A percentile compares a stretch with the other conserved stretches of the same genome.
These are phyloP conservation scores for Ganoderma meredithae DNA, from an alignment of 1,284 basidiomycete genomes.

Conservation along the genomic window DNA sequence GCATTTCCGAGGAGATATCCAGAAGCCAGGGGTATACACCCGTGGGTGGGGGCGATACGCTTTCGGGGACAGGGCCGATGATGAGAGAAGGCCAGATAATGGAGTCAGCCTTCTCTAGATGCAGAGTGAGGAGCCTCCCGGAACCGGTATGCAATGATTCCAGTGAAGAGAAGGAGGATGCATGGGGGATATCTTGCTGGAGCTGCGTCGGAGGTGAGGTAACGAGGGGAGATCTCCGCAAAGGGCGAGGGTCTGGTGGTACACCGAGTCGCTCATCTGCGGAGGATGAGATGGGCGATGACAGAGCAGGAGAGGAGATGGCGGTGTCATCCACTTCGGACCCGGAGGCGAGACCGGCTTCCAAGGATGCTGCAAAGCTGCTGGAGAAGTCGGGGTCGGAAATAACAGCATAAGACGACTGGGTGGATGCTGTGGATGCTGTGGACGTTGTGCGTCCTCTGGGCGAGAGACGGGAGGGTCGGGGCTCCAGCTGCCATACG, in stretches of 20 bases:
- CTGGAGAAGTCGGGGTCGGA: slow-evolving; percentile 83
- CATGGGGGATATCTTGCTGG: slow-evolving; percentile 54
- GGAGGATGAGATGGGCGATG: slow-evolving; percentile 65
- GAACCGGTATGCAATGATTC: slow-evolving; percentile 70
- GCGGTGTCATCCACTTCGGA: slow-evolving; percentile 65
- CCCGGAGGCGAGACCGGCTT: slow-evolving; percentile 67
- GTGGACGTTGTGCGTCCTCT: slow-evolving; percentile 78
- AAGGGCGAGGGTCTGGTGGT: slow-evolving; percentile 25
- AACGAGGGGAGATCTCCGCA: slow-evolving; percentile 31
- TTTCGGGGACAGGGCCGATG: slow-evolving; percentile 72
- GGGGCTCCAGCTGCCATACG: slow-evolving; percentile 81
- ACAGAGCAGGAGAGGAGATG: slow-evolving; percentile 60
- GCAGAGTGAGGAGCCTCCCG: slow-evolving; percentile 73
- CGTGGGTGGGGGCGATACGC: slow-evolving; percentile 52
- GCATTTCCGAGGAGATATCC: slow-evolving; percentile 59
- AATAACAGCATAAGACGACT: slow-evolving; percentile 79
- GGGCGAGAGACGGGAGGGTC: slow-evolving; percentile 53
- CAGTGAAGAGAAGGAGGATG: slow-evolving; percentile 76
- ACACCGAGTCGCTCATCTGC: slow-evolving; percentile 51
- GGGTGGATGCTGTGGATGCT: slow-evolving; percentile 74
- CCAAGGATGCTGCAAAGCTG: slow-evolving; percentile 80
- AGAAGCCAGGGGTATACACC: slow-evolving; percentile 58
- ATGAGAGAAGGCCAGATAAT: slow-evolving; percentile 82
- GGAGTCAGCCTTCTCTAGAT: slow-evolving; percentile 79
- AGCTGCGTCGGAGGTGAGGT: slow-evolving; percentile 61